Conservation (phyloP, 257 asterid species). For the Asclepias syriaca region DNA sequence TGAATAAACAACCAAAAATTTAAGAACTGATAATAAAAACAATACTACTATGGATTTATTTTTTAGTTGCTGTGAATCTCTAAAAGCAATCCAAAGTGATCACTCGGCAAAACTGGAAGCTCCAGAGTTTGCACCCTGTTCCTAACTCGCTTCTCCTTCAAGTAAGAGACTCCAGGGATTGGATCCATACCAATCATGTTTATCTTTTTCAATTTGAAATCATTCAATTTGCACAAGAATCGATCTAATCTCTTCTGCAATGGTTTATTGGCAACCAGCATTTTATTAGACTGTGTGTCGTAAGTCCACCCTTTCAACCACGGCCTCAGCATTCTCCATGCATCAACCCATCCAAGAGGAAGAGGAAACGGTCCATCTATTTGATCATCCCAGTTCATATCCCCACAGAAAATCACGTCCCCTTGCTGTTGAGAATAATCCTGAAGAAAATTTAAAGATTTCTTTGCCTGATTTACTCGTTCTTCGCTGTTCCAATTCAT, state of each 20-base stretch:
- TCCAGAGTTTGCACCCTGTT: slow-evolving; percentile 3
- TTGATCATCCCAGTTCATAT: slow-evolving; percentile 12
- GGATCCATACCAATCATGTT: slow-evolving; percentile 4
- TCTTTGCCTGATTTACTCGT: slow-evolving; percentile 7
- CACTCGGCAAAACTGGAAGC: slow-evolving; percentile 12
- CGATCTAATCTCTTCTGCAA: slow-evolving; percentile 12
- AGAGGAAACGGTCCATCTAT: neutral
- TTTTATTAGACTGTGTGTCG: slow-evolving; percentile 6
- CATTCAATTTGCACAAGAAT: slow-evolving; percentile 5
- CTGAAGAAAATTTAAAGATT: neutral
- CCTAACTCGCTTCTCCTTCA: slow-evolving; percentile 11
- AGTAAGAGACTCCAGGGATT: slow-evolving; percentile 8
- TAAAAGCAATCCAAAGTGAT: slow-evolving; percentile 10
- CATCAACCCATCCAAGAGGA: slow-evolving; percentile 2
- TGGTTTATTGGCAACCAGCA: slow-evolving; percentile 2
- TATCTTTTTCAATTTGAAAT: neutral
- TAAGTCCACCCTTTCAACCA: slow-evolving; percentile 7
- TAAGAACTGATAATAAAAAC: too few species aligned
- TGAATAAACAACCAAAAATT: too few species aligned
- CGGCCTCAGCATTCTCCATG: neutral
- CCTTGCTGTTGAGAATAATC: too few species aligned
- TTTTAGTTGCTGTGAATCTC: slow-evolving; percentile 3
- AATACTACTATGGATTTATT: too few species aligned
- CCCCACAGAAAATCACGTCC: slow-evolving; percentile 13
- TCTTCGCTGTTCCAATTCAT: neutral